Conservation (phyloP, 768 basidiomycete species). For the Baorangia bicolor region DNA sequence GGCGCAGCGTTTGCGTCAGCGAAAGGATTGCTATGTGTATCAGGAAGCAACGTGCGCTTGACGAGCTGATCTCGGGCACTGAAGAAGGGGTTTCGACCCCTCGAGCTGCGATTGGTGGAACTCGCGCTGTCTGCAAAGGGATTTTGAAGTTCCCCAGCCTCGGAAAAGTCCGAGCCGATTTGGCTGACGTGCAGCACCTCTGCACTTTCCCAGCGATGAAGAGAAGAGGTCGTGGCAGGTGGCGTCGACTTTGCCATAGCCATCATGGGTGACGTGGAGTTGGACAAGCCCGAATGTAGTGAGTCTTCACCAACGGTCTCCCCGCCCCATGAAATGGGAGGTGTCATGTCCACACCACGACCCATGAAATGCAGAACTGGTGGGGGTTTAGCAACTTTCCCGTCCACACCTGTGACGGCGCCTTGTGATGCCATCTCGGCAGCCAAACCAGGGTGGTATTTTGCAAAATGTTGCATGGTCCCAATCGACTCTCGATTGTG, state of each 20-base stretch:
- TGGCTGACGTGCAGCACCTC: slow-evolving; percentile 51
- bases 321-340: slow-evolving; percentile 52
- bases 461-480: slow-evolving; percentile 47
- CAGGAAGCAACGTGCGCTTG: slow-evolving; percentile 17
- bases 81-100: slow-evolving; percentile 40
- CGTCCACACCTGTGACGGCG: slow-evolving; percentile 22
- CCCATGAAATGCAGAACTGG: slow-evolving; percentile 47
- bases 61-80: slow-evolving; percentile 39
- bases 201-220: slow-evolving; percentile 69
- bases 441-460: slow-evolving; percentile 57
- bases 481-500: slow-evolving; percentile 32
- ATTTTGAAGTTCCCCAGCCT: slow-evolving; percentile 15
- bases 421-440: slow-evolving; percentile 47
- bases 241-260: slow-evolving; percentile 64
- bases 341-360: slow-evolving; percentile 38
- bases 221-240: slow-evolving; percentile 45
- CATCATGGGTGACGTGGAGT: slow-evolving; percentile 49
- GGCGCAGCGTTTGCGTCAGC: slow-evolving; percentile 33
- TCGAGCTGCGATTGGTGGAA: slow-evolving; percentile 14
- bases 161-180: slow-evolving; percentile 11
- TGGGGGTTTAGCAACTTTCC: slow-evolving; percentile 16
- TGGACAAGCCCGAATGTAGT: slow-evolving; percentile 39
- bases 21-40: slow-evolving; percentile 40
- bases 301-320: slow-evolving; percentile 47
- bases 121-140: slow-evolving; percentile 28